Evolutionary conservation across 371 early-diverging fungal species (phyloP).

Genomic region (Mucor mucedo): DNA sequence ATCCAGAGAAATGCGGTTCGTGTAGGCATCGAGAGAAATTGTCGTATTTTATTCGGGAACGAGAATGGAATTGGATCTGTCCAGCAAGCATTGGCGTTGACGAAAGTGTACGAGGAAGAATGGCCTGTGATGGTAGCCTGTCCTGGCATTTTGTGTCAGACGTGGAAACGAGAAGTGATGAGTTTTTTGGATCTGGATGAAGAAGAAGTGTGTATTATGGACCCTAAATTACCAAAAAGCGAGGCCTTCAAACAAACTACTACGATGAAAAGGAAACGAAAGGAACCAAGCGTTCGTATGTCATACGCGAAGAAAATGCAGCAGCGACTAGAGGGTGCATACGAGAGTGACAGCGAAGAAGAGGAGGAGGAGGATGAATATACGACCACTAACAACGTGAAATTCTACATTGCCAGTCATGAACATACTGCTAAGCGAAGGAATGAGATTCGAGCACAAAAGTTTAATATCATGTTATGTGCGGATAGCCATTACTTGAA

Average conservation of each 20-base stretch:
- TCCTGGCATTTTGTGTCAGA: slow-evolving; percentile 56
- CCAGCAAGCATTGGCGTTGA: slow-evolving; percentile 83
- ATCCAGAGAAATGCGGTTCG: slow-evolving; percentile 63
- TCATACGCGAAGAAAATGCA: slow-evolving; percentile 9
- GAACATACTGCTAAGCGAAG: slow-evolving; percentile 35
- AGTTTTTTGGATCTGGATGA: slow-evolving; percentile 50
- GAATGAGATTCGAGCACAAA: slow-evolving; percentile 39
- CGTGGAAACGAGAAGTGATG: slow-evolving; percentile 60
- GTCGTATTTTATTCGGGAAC: slow-evolving; percentile 86
- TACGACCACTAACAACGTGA: slow-evolving; percentile 1
- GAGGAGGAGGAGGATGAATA: background rate
- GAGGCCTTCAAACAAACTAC: slow-evolving; percentile 3
- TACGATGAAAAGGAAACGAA: background rate
- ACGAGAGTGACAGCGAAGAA: background rate
- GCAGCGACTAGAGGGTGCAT: background rate
- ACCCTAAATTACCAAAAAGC: background rate
- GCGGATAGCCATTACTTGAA: slow-evolving; percentile 69
- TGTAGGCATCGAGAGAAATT: slow-evolving; percentile 46
- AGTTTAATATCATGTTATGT: slow-evolving; percentile 37
- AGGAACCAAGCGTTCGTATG: background rate
- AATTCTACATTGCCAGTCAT: slow-evolving; percentile 53
- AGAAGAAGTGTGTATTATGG: slow-evolving; percentile 40
- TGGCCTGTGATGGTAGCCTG: slow-evolving; percentile 71
- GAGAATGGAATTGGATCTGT: slow-evolving; percentile 98
- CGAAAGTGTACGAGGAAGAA: slow-evolving; percentile 50